phyloP scores from a whole-genome alignment of 192 early-diverging fungal species.

The Coemansia furcata region DNA sequence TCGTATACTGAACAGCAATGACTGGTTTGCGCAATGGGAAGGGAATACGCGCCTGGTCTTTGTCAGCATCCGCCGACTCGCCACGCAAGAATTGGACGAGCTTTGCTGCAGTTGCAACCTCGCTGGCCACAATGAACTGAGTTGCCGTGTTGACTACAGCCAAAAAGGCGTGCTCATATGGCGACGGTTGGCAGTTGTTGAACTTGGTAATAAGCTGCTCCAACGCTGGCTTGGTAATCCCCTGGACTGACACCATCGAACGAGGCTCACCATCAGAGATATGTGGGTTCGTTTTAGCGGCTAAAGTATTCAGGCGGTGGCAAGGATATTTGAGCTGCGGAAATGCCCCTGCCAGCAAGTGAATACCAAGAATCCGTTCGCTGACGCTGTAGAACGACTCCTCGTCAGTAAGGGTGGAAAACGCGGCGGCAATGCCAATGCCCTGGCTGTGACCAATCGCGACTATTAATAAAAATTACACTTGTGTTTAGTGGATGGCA shows the following conservation, averaged over 20 bases:
- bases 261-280: background rate
- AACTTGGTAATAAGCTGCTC: conserved; percentile 10
- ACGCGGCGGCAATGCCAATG: conserved; percentile 80
- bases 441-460: conserved; percentile 89
- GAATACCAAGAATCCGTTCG: conserved; percentile 74
- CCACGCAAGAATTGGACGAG: conserved; percentile 13
- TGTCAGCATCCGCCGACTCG: conserved; percentile 7
- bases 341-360: conserved; percentile 82
- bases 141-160: conserved; percentile 22
- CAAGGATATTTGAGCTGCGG: conserved; percentile 61
- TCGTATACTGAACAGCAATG: conserved; percentile 77
- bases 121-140: conserved; percentile 29
- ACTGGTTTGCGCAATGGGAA: conserved; percentile 76
- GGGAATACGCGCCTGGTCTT: conserved; percentile 70
- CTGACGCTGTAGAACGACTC: conserved; percentile 76
- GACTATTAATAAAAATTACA: conserved; percentile 10
- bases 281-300: background rate
- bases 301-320: background rate
- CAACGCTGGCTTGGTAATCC: conserved; percentile 6
- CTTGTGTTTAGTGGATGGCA: background rate
- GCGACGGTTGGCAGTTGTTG: conserved; percentile 7
- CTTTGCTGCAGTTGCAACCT: background rate
- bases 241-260: conserved; percentile 22
- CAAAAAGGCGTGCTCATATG: conserved; percentile 12
- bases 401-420: conserved; percentile 75